Evolutionary conservation across 306 rosid genomes (phyloP).

Genomic region (Geum urbanum): DNA sequence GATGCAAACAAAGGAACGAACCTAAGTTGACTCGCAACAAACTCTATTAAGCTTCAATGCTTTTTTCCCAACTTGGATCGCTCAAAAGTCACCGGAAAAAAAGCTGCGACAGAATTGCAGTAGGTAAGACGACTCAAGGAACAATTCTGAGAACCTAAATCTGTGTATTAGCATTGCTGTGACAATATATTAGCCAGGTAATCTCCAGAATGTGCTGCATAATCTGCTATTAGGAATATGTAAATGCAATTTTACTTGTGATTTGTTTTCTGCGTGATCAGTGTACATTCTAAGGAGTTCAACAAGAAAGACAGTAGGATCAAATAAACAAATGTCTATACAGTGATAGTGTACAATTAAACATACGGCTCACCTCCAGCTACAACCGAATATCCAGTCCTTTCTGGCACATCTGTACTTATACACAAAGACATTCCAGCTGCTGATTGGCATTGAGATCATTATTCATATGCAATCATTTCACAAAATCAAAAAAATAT

Average conservation of each 20-base stretch:
- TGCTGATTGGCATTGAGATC: not conserved
- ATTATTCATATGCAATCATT: not conserved
- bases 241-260: not conserved
- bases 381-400: not conserved
- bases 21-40: not conserved
- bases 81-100: not conserved
- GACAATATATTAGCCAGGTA: not conserved
- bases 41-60: not conserved
- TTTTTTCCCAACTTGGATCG: not conserved
- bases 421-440: not conserved
- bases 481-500: not conserved
- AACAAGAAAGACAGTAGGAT: not conserved
- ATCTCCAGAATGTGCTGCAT: not conserved
- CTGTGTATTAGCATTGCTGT: no score
- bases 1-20: not conserved
- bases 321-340: not conserved
- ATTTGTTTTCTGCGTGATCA: not conserved
- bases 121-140: not conserved
- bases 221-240: not conserved
- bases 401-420: not conserved
- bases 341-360: not conserved
- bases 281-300: not conserved
- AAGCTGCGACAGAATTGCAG: not conserved
- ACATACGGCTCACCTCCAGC: conserved; percentile 5
- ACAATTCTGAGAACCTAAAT: not conserved